Evolutionary conservation across 331 rosid species (phyloP).

Genomic region (Phaseolus coccineus): DNA sequence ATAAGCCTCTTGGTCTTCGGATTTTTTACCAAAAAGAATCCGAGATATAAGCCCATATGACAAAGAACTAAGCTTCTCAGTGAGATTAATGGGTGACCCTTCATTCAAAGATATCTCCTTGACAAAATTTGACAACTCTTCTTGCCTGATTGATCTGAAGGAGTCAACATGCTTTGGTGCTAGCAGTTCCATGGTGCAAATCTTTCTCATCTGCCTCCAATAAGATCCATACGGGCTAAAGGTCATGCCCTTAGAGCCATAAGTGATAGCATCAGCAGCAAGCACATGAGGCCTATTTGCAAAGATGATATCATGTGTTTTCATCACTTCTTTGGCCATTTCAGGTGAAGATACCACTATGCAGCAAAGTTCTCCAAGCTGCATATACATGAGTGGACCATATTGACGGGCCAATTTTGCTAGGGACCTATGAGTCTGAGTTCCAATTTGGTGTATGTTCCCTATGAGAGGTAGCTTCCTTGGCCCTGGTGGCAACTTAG

Average conservation of each 20-base stretch:
- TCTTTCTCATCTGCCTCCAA: constrained; percentile 54
- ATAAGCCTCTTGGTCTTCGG: constrained; percentile 43
- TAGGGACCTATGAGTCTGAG: constrained; percentile 34
- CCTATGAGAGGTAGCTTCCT: constrained; percentile 48
- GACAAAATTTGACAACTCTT: constrained; percentile 48
- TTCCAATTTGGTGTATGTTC: constrained; percentile 45
- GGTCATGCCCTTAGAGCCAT: constrained; percentile 37
- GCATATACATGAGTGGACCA: constrained; percentile 49
- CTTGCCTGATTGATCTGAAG: constrained; percentile 44
- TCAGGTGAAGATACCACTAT: constrained; percentile 39
- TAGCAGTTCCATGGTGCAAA: constrained; percentile 47
- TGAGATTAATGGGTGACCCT: constrained; percentile 40
- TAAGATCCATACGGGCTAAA: constrained; percentile 44
- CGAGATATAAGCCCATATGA: constrained; percentile 35
- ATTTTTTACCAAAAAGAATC: constrained; percentile 49
- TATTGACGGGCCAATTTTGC: constrained; percentile 37
- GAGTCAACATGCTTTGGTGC: constrained; percentile 28
- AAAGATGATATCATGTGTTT: constrained; percentile 48
- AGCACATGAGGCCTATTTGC: constrained; percentile 49
- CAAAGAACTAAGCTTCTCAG: constrained; percentile 32
- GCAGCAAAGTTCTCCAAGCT: constrained; percentile 42
- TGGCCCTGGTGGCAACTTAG: constrained; percentile 54
- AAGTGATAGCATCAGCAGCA: constrained; percentile 40
- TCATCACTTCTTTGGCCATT: constrained; percentile 50
- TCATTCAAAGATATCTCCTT: constrained; percentile 29